Percentiles rank a stretch among this genome's conserved stretches.
Evolutionary conservation across 1,139 yeast genomes (phyloP).

Genomic region (Candida sp.): DNA sequence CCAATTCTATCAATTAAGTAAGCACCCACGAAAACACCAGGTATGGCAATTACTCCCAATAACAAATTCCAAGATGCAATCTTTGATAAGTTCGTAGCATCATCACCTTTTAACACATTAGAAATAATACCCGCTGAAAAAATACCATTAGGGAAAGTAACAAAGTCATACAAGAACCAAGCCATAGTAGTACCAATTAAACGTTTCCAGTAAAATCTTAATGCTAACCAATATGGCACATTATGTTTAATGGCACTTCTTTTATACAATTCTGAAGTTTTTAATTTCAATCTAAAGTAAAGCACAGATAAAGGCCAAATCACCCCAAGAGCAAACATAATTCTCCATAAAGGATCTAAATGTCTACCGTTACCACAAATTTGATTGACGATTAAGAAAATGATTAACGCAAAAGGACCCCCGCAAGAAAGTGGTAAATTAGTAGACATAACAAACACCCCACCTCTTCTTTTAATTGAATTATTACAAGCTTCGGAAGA

Average conservation of each 20-base stretch:
- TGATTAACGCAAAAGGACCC: conserved; percentile 70
- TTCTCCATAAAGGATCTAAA: conserved; percentile 64
- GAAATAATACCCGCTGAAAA: conserved; percentile 45
- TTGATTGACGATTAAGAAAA: conserved; percentile 63
- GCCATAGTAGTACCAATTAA: conserved; percentile 42
- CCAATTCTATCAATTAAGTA: conserved; percentile 39
- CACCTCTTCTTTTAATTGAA: conserved; percentile 58
- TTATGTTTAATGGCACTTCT: conserved; percentile 40
- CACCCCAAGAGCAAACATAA: conserved; percentile 71
- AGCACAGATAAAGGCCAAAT: conserved; percentile 74
- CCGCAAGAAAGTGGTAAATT: conserved; percentile 73
- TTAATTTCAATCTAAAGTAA: conserved; percentile 68
- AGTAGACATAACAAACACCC: conserved; percentile 61
- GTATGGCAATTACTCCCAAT: conserved; percentile 40
- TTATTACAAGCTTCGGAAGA: conserved; percentile 76
- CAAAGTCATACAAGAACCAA: conserved; percentile 54
- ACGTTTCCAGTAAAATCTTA: conserved; percentile 46
- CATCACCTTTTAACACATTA: conserved; percentile 27
- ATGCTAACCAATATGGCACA: conserved; percentile 45
- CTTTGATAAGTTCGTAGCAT: conserved; percentile 27
- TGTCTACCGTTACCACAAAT: conserved; percentile 43
- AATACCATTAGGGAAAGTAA: conserved; percentile 50
- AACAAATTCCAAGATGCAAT: conserved; percentile 50
- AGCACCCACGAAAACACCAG: conserved; percentile 47
- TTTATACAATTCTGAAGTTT: conserved; percentile 54